A percentile compares a stretch with the other conserved stretches of the same genome.
These are phyloP conservation scores for Gnetum montanum DNA, from an alignment of 75 land plant genomes.

Conservation along the genomic window DNA sequence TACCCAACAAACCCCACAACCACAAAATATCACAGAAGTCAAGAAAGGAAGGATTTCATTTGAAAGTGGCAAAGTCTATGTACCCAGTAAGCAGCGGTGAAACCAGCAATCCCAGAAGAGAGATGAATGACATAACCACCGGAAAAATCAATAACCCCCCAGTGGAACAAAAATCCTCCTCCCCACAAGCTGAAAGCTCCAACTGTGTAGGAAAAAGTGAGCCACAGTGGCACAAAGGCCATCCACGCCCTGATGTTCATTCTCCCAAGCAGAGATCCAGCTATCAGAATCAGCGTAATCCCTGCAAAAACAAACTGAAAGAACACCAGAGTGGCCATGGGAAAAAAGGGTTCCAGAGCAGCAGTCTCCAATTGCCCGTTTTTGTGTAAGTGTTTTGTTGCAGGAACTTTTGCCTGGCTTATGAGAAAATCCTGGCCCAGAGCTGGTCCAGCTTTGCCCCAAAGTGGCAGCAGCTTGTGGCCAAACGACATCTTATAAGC, in stretches of 20 bases:
- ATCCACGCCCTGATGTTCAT: constrained; percentile 67
- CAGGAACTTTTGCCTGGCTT: constrained; percentile 20
- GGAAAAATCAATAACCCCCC: constrained; percentile 33
- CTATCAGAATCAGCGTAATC: constrained; percentile 42
- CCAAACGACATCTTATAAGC: constrained; percentile 59
- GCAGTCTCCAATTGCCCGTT: constrained; percentile 19
- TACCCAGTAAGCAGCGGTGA: constrained; percentile 15
- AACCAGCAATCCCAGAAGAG: constrained; percentile 11
- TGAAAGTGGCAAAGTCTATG: background rate
- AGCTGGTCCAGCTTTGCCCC: constrained; percentile 48
- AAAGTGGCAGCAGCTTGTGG: constrained; percentile 44
- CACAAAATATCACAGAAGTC: background rate
- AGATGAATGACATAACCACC: constrained; percentile 30
- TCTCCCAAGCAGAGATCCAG: constrained; percentile 50
- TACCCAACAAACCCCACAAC: background rate
- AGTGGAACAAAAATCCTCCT: constrained; percentile 23
- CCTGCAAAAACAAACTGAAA: constrained; percentile 55
- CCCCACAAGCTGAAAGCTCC: constrained; percentile 35
- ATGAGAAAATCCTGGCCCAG: constrained; percentile 23
- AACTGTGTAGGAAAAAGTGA: constrained; percentile 27
- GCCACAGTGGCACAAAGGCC: constrained; percentile 62
- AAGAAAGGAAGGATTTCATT: background rate
- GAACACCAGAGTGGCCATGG: constrained; percentile 26
- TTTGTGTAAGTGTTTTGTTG: constrained; percentile 6
- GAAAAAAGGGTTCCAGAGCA: constrained; percentile 12